A percentile compares a stretch with the other conserved stretches of the same genome.
phyloP scores from a whole-genome alignment of 768 basidiomycete genomes.

The Leccinum subgranulosum region DNA sequence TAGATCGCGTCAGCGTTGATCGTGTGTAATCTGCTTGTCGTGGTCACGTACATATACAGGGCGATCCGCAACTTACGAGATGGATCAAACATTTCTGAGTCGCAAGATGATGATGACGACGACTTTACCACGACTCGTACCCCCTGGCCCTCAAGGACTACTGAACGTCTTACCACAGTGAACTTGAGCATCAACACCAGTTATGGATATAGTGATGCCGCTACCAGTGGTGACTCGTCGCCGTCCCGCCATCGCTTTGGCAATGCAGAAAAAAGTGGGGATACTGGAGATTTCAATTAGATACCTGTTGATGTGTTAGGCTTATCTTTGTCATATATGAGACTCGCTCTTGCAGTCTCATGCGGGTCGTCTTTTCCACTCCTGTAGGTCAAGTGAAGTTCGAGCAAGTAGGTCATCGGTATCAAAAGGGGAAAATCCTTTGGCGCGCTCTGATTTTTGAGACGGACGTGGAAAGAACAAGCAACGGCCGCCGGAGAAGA shows the following conservation, averaged over 20 bases:
- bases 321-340: background rate
- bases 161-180: conserved; percentile 4
- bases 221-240: too few relatives aligned
- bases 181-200: background rate
- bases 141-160: background rate
- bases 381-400: background rate
- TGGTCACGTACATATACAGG: conserved; percentile 13
- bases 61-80: background rate
- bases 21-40: conserved; percentile 15
- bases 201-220: background rate
- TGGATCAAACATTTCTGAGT: background rate
- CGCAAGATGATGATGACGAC: background rate
- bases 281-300: background rate
- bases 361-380: background rate
- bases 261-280: background rate
- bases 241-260: background rate
- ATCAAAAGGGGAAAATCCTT: background rate
- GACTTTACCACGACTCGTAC: conserved; percentile 12
- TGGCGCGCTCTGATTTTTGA: background rate
- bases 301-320: background rate
- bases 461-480: background rate
- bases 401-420: background rate
- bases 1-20: conserved; percentile 1
- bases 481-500: background rate
- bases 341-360: background rate